Conservation (phyloP, 1,284 basidiomycete species). For the Thelephora terrestris region DNA sequence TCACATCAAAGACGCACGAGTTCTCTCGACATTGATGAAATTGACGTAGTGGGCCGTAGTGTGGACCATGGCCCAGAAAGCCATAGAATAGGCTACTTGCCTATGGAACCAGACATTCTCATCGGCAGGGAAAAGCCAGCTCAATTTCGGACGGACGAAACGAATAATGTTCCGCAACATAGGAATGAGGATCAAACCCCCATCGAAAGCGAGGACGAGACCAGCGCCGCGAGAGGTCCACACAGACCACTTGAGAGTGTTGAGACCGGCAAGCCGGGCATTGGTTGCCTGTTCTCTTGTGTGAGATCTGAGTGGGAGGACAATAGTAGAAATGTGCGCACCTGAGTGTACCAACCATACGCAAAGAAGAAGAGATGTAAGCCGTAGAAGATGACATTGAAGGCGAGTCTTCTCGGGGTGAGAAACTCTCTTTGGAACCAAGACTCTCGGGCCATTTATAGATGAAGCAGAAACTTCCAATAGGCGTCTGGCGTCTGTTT, state of each 20-base stretch:
- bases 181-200: slow-evolving; percentile 73
- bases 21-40: slow-evolving; percentile 78
- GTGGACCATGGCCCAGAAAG: slow-evolving; percentile 81
- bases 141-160: slow-evolving; percentile 63
- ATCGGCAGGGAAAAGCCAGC: slow-evolving; percentile 77
- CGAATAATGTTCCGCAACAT: slow-evolving; percentile 81
- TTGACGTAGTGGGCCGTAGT: slow-evolving; percentile 87
- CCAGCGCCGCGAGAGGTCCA: slow-evolving; percentile 84
- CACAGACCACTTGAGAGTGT: slow-evolving; percentile 68
- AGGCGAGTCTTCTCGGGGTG: slow-evolving; percentile 47
- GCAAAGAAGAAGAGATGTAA: slow-evolving; percentile 59
- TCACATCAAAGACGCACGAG: slow-evolving; percentile 39
- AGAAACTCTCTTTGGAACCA: slow-evolving; percentile 69
- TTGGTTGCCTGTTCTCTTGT: slow-evolving; percentile 42
- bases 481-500: slow-evolving; percentile 40
- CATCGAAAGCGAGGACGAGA: slow-evolving; percentile 75
- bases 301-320: not conserved
- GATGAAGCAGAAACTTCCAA: slow-evolving; percentile 16
- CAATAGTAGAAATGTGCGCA: slow-evolving; percentile 16
- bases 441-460: slow-evolving; percentile 42
- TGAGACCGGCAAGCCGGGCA: slow-evolving; percentile 56
- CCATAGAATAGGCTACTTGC: slow-evolving; percentile 84
- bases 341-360: slow-evolving; percentile 77
- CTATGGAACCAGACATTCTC: slow-evolving; percentile 91
- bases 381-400: slow-evolving; percentile 73